Base-by-base conservation (phyloP, 139 green algal species). In the Closterium sp. region DNA sequence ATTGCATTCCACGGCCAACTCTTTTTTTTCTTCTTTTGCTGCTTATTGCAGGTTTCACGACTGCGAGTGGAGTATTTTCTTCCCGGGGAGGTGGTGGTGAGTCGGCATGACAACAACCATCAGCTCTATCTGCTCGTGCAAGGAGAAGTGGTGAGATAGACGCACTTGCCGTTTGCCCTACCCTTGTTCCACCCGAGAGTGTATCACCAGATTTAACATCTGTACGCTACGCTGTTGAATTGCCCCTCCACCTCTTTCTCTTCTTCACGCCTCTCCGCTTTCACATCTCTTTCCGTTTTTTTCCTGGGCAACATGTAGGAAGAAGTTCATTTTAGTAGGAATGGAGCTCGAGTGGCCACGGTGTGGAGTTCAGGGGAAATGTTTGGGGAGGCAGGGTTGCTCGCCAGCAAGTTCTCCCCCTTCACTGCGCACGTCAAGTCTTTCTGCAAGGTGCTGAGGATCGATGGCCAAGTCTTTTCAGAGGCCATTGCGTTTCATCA, bases 41-140 rank as follows among this genome's bases (percentile, higher is more conserved):
- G n/a, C n/a, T 79, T 79, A 13, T 22, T 79, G 62, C 62, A 91
- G 89, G 89, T 91, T 13, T 38, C 30, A 28, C 89, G 89, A 31
- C 30, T 92, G 31, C 11, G 91, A 29, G 90, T 90, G 0, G 90
- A 92, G 90, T 89, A 90, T 19, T 92, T 90, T 34, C 29, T 92
- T 27, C 90, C 90, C 7, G 90, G 90, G 22, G 90, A 92, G 34
- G 73, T 92, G 10, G 32, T 92, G n/a, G 32, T 92, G 9, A 30
- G 28, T n/a, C 73, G 91, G 84, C 84, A 28, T 31, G 90, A 92
- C 34, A 86, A 87, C n/a, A 27, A 27, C 13, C 24, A 90, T 29
- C 79, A 62, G 90, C 27, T 92, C 27, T 92, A 90, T 86, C n/a
- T 92, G 30, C 89, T 91, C 89, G 89, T 30, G n/a, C 30, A 91